Base-by-base conservation (phyloP, 2,329 filamentous ascomycete species). In the Trichoderma semiorbis region DNA sequence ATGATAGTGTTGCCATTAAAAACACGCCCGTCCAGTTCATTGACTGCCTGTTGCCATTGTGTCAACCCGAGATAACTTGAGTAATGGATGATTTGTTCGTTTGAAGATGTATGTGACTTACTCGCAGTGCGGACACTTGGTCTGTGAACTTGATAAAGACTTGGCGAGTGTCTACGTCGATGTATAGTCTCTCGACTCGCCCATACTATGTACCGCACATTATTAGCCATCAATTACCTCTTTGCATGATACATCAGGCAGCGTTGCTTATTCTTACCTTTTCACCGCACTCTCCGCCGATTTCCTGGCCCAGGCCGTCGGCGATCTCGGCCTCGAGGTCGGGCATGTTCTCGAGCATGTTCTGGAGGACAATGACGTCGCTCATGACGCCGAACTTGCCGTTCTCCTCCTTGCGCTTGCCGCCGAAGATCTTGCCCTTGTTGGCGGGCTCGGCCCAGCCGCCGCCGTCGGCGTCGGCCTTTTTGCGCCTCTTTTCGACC, bases 121-220 rank as follows among this genome's bases (percentile, higher is more conserved):
- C 93, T 76, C 94, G 88, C 72, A 98, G 83, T 16, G 94, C 96
- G 60, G 93, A 96, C 69, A 98, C 85, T 77, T 91, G 89, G 75
- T 92, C 92, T 2, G 93, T 95, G 79, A 98, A 99, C 80, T 97
- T 93, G 80, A 99, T 94, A 80, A 97, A 98, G 5, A 99, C 96
- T 68, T 90, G 89, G 14, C 85, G 82, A 63, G 85, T 85, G 74
- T 87, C 83, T 58, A 89, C 85, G 77, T 93, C 89, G 72, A 98
- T 91, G 77, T 91, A 91, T 21, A 97, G 85, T 75, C 93, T 86
- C 80, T 97, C 93, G 6, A 97, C 92, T 58, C 90, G 88, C 18
- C 95, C 94, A 79, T 97, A 97, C 90, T 94, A 55, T 60, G 2
- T 8, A 43, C 7, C 43, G 39, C 21, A n/a, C 24, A 30, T 21